These are phyloP conservation scores for Kluyveromyces sp. DNA, from an alignment of 1,139 yeast genomes.

Conservation along the genomic window DNA sequence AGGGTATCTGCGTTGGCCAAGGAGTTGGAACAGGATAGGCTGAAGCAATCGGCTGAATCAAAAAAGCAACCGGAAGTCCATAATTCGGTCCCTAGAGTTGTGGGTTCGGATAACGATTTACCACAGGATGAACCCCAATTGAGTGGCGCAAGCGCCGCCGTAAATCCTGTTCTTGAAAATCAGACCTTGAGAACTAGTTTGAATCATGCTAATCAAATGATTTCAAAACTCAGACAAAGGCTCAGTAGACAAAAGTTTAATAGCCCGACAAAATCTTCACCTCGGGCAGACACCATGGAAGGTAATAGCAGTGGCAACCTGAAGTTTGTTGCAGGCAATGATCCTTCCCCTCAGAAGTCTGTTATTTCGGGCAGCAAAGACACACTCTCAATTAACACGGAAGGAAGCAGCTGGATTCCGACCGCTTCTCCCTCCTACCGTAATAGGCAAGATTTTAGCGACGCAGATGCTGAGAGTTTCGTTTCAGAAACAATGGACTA, in stretches of 20 bases:
- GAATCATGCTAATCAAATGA: constrained; percentile 56
- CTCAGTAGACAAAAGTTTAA: constrained; percentile 39
- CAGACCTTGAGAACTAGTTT: constrained; percentile 65
- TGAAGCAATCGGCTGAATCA: not conserved
- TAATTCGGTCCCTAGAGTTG: not conserved
- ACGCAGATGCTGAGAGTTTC: constrained; percentile 28
- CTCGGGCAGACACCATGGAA: not conserved
- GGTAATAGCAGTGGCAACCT: not conserved
- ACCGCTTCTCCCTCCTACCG: not conserved
- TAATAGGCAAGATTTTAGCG: constrained; percentile 13
- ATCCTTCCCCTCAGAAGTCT: constrained; percentile 3
- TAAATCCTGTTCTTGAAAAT: constrained; percentile 42
- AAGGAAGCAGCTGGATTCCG: not conserved
- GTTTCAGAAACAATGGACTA: constrained; percentile 12
- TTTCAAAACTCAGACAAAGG: constrained; percentile 47
- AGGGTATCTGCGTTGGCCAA: constrained; percentile 7
- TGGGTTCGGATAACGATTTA: not conserved
- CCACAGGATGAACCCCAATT: not conserved
- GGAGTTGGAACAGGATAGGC: constrained; percentile 5
- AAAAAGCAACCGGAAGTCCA: not conserved
- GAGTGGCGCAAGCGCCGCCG: not conserved
- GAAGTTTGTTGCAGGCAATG: not conserved
- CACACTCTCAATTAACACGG: not conserved
- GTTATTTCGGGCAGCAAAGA: not conserved
- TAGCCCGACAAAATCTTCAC: constrained; percentile 12